These are phyloP conservation scores for Cenchrus fungigraminus DNA, from an alignment of 176 grass and related monocot species.

Conservation along the genomic window DNA sequence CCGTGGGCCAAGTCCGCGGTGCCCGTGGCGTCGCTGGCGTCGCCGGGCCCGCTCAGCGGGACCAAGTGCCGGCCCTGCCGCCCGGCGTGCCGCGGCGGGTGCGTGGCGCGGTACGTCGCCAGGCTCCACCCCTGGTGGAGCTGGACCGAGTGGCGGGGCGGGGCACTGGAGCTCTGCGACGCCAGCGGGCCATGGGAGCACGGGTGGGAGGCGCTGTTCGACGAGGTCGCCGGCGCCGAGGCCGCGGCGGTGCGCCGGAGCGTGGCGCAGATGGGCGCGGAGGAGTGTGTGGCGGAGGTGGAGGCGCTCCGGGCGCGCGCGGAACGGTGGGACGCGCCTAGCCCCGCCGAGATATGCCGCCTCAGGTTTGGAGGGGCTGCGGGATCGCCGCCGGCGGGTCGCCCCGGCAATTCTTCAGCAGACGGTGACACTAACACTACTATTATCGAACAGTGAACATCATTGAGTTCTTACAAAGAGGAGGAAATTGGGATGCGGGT, in stretches of 20 bases:
- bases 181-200: conserved; percentile 54
- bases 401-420: neutral
- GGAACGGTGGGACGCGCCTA: conserved; percentile 53
- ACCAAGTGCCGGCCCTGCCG: conserved; percentile 78
- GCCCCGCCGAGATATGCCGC: conserved; percentile 51
- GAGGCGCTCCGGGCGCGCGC: conserved; percentile 21
- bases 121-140: conserved; percentile 45
- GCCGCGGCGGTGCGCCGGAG: conserved; percentile 32
- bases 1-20: conserved; percentile 47
- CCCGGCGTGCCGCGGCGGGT: conserved; percentile 41
- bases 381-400: neutral
- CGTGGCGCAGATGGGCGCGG: conserved; percentile 42
- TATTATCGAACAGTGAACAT: neutral
- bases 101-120: conserved; percentile 11
- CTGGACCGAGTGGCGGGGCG: conserved; percentile 76
- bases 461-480: neutral
- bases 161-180: conserved; percentile 67
- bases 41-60: conserved; percentile 66
- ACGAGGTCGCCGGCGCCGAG: conserved; percentile 50
- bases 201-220: conserved; percentile 64
- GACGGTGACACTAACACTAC: neutral
- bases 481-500: neutral
- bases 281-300: conserved; percentile 48
- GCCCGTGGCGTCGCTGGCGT: conserved; percentile 65
- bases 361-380: neutral